phyloP scores from a whole-genome alignment of 2,329 filamentous ascomycete genomes.

The Chaetothyriales sp. region DNA sequence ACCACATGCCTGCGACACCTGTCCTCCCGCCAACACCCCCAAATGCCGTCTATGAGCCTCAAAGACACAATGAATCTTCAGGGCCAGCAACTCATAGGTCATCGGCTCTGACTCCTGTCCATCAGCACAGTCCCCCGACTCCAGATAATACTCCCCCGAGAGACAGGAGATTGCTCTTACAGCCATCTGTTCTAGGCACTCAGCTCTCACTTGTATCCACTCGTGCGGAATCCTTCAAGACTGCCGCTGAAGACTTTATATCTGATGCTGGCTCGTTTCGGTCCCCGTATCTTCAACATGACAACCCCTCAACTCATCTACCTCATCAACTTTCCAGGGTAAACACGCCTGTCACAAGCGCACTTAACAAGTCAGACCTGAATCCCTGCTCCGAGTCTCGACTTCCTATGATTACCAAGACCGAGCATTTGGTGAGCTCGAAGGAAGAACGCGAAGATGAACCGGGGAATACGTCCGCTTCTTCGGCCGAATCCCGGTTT shows the following conservation, averaged over 20 bases:
- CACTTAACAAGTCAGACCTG: slow-evolving; percentile 4
- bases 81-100: slow-evolving; percentile 17
- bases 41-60: slow-evolving; percentile 6
- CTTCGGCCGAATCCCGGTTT: neutral
- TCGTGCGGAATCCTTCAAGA: slow-evolving; percentile 56
- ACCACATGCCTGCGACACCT: slow-evolving; percentile 10
- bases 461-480: neutral
- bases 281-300: slow-evolving; percentile 11
- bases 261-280: slow-evolving; percentile 44
- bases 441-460: neutral
- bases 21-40: slow-evolving; percentile 16
- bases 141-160: slow-evolving; percentile 62
- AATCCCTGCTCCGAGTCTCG: slow-evolving; percentile 3
- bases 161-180: slow-evolving; percentile 19
- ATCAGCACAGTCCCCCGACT: slow-evolving; percentile 37
- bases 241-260: slow-evolving; percentile 49
- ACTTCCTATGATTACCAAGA: slow-evolving; percentile 4
- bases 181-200: slow-evolving; percentile 36
- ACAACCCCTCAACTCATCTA: slow-evolving; percentile 2
- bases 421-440: slow-evolving; percentile 2
- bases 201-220: slow-evolving; percentile 43
- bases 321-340: slow-evolving; percentile 3
- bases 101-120: slow-evolving; percentile 12
- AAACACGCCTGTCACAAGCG: slow-evolving; percentile 3
- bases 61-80: slow-evolving; percentile 3